Evolutionary conservation across 257 asterid genomes (phyloP).

Genomic region (Fraxinus americana): DNA sequence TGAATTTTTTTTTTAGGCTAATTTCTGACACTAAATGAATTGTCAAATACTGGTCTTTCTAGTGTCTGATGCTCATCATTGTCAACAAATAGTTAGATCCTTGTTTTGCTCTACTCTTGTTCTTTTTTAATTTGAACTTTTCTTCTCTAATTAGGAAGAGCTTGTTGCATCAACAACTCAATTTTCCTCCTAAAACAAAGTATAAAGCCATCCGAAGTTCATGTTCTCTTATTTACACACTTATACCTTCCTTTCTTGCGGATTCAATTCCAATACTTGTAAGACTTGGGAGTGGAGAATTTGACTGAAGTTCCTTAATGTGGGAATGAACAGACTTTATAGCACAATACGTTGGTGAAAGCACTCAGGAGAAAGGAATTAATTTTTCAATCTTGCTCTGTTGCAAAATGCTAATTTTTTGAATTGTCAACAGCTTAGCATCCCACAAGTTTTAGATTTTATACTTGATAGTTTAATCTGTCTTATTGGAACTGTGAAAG

Average conservation of each 20-base stretch:
- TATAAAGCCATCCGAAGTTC: not conserved
- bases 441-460: not conserved
- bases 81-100: not conserved
- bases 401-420: not conserved
- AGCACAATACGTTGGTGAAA: not conserved
- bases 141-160: not conserved
- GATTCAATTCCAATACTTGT: not conserved
- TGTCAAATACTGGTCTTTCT: not conserved
- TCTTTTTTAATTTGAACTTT: not conserved
- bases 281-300: not conserved
- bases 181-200: not conserved
- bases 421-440: too few species aligned
- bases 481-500: not conserved
- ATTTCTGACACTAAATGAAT: not conserved
- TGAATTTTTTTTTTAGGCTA: not conserved
- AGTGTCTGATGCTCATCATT: not conserved
- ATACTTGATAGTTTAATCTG: not conserved
- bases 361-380: not conserved
- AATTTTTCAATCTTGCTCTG: not conserved
- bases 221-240: not conserved
- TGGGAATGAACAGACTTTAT: not conserved
- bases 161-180: not conserved
- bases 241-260: not conserved
- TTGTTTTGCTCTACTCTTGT: not conserved
- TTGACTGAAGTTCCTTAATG: not conserved